A percentile compares a stretch with the other conserved stretches of the same genome.
These are phyloP conservation scores for Excoecaria agallocha DNA, from an alignment of 345 rosid species.

Conservation along the genomic window DNA sequence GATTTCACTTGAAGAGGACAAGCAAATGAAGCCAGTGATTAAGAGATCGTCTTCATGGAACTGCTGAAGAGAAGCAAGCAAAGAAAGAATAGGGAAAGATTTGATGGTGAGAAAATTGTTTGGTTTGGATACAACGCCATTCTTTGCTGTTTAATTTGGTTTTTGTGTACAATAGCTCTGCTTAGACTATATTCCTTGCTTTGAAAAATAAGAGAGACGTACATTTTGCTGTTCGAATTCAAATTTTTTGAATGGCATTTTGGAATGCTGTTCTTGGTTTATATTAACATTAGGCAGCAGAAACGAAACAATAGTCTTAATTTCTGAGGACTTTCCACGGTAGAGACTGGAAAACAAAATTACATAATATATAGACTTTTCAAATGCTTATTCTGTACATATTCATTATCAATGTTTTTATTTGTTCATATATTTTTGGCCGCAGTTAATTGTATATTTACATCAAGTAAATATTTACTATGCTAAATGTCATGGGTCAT, in stretches of 20 bases:
- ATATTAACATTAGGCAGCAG: no score
- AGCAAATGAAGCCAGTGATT: slow-evolving; percentile 27
- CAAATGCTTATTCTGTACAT: no score
- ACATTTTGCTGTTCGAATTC: slow-evolving; percentile 22
- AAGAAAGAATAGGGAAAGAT: not conserved
- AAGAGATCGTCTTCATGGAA: slow-evolving; percentile 32
- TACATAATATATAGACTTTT: no score
- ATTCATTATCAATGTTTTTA: no score
- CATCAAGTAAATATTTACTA: no score
- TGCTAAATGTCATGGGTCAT: no score
- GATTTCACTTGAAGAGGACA: slow-evolving; percentile 33
- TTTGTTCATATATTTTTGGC: no score
- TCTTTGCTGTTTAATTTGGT: slow-evolving; percentile 28
- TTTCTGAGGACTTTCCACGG: no score
- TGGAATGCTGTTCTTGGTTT: not conserved
- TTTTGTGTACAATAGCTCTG: slow-evolving; percentile 35
- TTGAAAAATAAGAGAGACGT: slow-evolving; percentile 28
- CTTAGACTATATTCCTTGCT: slow-evolving; percentile 31
- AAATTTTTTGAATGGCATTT: slow-evolving; percentile 7
- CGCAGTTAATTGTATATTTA: no score
- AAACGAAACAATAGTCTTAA: no score
- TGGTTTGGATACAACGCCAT: slow-evolving; percentile 14
- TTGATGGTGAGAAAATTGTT: not conserved
- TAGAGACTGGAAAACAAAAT: no score
- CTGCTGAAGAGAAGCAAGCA: slow-evolving; percentile 8